These are phyloP conservation scores for Melaleuca quinquenervia DNA, from an alignment of 345 rosid genomes.

Conservation along the genomic window DNA sequence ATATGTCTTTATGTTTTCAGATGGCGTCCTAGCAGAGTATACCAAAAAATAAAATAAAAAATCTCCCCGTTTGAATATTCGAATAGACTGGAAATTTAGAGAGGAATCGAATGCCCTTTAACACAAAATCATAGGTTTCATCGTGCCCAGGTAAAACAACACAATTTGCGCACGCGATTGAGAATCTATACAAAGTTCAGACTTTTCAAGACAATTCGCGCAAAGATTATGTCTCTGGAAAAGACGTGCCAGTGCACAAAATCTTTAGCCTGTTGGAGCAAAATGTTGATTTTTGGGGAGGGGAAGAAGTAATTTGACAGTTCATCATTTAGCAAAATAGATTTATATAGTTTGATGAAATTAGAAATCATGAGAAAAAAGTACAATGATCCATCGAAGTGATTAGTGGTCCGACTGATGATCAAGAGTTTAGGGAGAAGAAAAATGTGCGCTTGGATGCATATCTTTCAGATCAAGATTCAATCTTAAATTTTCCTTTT, in stretches of 20 bases:
- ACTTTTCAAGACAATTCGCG: background rate
- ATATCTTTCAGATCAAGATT: background rate
- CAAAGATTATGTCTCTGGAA: background rate
- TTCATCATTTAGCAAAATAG: background rate
- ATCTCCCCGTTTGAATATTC: background rate
- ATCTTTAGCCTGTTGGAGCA: background rate
- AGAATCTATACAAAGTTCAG: background rate
- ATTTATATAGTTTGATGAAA: background rate
- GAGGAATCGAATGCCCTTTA: background rate
- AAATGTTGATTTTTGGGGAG: background rate
- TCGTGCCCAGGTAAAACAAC: background rate
- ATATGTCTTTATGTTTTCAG: no score
- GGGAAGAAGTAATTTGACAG: background rate
- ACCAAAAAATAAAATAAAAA: no score
- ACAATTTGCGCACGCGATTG: background rate
- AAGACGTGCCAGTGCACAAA: background rate
- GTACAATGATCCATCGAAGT: background rate
- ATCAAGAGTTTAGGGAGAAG: background rate
- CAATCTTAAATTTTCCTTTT: background rate
- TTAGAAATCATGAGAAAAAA: background rate
- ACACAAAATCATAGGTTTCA: background rate
- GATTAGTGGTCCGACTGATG: fast-evolving
- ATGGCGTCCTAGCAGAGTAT: no score
- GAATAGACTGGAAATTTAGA: background rate
- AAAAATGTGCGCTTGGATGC: background rate